A percentile compares a stretch with the other conserved stretches of the same genome.
Evolutionary conservation across 345 rosid species (phyloP).

Genomic region (Rubroshorea leprosula): DNA sequence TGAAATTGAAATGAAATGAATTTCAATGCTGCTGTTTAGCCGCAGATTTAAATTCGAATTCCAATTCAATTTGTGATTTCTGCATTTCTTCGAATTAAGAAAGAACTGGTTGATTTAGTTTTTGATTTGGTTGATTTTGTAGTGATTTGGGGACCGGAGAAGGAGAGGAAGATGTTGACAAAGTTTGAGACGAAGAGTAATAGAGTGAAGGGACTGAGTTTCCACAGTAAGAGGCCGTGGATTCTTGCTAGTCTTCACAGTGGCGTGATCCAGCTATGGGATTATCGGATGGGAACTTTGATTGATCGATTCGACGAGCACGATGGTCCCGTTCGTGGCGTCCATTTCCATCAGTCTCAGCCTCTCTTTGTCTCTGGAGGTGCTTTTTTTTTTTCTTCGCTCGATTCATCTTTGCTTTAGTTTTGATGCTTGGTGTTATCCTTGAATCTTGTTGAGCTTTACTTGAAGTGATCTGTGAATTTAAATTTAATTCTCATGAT

Average conservation of each 20-base stretch:
- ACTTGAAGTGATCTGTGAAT: background rate
- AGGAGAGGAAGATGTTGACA: conserved; percentile 64
- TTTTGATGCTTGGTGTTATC: background rate
- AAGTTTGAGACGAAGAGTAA: conserved; percentile 98
- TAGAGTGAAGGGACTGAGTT: conserved; percentile 94
- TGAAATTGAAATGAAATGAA: background rate
- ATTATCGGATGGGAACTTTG: conserved; percentile 94
- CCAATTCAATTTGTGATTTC: background rate
- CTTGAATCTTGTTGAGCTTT: background rate
- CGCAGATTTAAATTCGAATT: background rate
- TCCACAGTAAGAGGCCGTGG: conserved; percentile 97
- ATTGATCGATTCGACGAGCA: conserved; percentile 95
- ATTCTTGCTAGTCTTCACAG: conserved; percentile 97
- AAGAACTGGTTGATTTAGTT: background rate
- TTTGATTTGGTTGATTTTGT: conserved; percentile 17
- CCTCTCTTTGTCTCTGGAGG: conserved; percentile 97
- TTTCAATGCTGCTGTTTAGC: conserved; percentile 5
- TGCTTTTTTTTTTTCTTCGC: conserved; percentile 15
- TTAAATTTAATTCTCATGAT: too few species aligned
- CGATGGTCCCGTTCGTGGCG: conserved; percentile 99
- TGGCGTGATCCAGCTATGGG: conserved; percentile 99
- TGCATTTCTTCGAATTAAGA: background rate
- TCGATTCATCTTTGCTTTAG: background rate
- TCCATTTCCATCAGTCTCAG: conserved; percentile 89
- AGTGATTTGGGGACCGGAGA: conserved; percentile 25